phyloP scores from a whole-genome alignment of 257 asterid genomes.

The Solanum commersonii region DNA sequence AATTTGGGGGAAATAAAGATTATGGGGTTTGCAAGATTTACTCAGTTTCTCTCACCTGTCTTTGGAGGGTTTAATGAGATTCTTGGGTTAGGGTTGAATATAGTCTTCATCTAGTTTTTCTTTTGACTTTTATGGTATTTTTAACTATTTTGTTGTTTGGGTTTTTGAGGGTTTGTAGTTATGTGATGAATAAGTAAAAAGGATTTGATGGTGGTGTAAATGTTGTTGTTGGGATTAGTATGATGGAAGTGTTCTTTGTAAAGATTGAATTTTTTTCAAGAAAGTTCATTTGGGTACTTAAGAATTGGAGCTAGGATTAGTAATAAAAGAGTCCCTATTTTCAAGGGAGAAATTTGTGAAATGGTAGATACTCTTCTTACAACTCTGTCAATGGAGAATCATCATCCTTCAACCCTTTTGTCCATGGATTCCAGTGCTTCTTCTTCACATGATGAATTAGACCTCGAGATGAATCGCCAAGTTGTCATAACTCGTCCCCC shows the following conservation, averaged over 20 bases:
- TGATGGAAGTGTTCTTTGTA: conserved; percentile 1
- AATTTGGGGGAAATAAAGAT: not conserved
- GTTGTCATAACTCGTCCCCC: conserved; percentile 49
- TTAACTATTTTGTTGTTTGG: not conserved
- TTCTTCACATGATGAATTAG: conserved; percentile 42
- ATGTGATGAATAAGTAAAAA: conserved; percentile 14
- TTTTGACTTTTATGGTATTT: not conserved
- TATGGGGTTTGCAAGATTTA: not conserved
- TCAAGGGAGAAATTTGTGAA: not conserved
- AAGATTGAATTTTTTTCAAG: conserved; percentile 7
- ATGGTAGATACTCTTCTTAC: conserved; percentile 51
- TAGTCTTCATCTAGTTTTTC: conserved; percentile 12
- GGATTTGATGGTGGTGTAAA: conserved; percentile 16
- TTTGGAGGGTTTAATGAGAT: not conserved
- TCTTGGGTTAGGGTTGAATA: conserved; percentile 39
- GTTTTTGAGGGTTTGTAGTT: conserved; percentile 11
- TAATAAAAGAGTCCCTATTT: not conserved
- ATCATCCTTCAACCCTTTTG: conserved; percentile 60
- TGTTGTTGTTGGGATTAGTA: conserved; percentile 12
- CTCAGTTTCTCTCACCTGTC: not conserved
- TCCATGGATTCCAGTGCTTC: conserved; percentile 72
- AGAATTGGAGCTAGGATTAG: conserved; percentile 1
- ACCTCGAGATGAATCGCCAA: conserved; percentile 52
- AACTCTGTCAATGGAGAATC: conserved; percentile 48
- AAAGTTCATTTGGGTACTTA: not conserved